These are phyloP conservation scores for Microsporum canis DNA, from an alignment of 2,329 filamentous ascomycete genomes.

Conservation along the genomic window DNA sequence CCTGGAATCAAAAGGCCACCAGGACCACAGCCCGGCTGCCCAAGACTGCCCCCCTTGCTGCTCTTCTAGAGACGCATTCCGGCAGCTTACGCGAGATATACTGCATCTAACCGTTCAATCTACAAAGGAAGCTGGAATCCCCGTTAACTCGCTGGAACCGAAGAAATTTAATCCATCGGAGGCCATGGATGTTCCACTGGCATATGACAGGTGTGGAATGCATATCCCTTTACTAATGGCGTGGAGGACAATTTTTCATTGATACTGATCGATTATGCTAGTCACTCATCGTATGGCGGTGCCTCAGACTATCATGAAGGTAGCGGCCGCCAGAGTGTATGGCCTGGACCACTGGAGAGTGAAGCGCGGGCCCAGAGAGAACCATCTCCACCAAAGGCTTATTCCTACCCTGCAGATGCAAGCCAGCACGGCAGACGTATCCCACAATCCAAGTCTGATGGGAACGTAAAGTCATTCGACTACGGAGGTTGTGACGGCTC, in stretches of 20 bases:
- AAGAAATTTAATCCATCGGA: slow-evolving; percentile 15
- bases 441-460: slow-evolving; percentile 17
- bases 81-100: slow-evolving; percentile 15
- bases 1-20: background rate
- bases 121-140: slow-evolving; percentile 4
- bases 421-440: slow-evolving; percentile 12
- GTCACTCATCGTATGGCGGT: slow-evolving; percentile 19
- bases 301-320: slow-evolving; percentile 20
- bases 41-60: slow-evolving; percentile 6
- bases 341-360: slow-evolving; percentile 16
- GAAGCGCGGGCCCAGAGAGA: slow-evolving; percentile 7
- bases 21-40: background rate
- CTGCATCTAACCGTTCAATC: slow-evolving; percentile 12
- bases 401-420: slow-evolving; percentile 14
- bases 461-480: slow-evolving; percentile 15
- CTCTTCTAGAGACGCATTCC: slow-evolving; percentile 11
- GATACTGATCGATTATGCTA: slow-evolving; percentile 2
- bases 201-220: slow-evolving; percentile 20
- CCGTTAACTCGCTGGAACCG: slow-evolving; percentile 10
- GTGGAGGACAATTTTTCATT: background rate
- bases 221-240: slow-evolving; percentile 7
- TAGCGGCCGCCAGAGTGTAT: slow-evolving; percentile 18
- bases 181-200: slow-evolving; percentile 21
- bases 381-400: slow-evolving; percentile 13
- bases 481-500: slow-evolving; percentile 1